A percentile compares a stretch with the other conserved stretches of the same genome.
Conservation (phyloP, 1,139 yeast genomes). For the Geotrichum phurueaensis region DNA sequence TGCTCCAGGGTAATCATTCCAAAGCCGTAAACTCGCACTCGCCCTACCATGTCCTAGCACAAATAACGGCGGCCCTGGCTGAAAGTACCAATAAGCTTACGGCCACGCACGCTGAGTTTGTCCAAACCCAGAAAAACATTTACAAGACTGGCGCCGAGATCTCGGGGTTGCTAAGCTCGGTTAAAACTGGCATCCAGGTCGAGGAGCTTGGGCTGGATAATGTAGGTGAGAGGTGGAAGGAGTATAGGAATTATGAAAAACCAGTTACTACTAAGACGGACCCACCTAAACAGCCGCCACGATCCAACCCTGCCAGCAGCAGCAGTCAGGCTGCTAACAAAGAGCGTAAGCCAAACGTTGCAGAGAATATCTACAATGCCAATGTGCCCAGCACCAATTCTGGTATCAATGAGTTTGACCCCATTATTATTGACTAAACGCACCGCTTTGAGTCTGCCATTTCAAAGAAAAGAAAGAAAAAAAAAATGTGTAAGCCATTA, state of each 20-base stretch:
- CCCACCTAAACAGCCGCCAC: background rate
- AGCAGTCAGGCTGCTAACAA: background rate
- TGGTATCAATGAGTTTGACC: slow-evolving; percentile 3
- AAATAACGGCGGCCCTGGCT: slow-evolving; percentile 5
- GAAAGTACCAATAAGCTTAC: background rate
- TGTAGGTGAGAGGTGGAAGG: background rate
- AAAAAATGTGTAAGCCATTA: background rate
- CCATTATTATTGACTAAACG: slow-evolving; percentile 5
- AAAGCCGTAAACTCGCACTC: background rate
- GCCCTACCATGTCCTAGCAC: slow-evolving; percentile 11
- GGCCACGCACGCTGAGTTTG: slow-evolving; percentile 17
- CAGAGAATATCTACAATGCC: slow-evolving; percentile 2
- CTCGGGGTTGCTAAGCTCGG: slow-evolving; percentile 13
- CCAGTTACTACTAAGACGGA: background rate
- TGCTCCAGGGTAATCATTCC: background rate
- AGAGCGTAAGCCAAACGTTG: background rate
- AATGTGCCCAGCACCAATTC: background rate
- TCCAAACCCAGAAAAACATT: slow-evolving; percentile 14
- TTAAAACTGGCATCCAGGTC: slow-evolving; percentile 16
- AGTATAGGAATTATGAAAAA: background rate
- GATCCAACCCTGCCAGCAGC: too few relatives aligned
- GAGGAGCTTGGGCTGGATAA: slow-evolving; percentile 8
- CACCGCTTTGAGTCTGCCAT: background rate
- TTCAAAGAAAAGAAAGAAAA: too few relatives aligned
- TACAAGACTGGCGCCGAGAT: slow-evolving; percentile 18